Evolutionary conservation across 2,329 filamentous ascomycete species (phyloP).

Genomic region (Samsoniella hepiali): DNA sequence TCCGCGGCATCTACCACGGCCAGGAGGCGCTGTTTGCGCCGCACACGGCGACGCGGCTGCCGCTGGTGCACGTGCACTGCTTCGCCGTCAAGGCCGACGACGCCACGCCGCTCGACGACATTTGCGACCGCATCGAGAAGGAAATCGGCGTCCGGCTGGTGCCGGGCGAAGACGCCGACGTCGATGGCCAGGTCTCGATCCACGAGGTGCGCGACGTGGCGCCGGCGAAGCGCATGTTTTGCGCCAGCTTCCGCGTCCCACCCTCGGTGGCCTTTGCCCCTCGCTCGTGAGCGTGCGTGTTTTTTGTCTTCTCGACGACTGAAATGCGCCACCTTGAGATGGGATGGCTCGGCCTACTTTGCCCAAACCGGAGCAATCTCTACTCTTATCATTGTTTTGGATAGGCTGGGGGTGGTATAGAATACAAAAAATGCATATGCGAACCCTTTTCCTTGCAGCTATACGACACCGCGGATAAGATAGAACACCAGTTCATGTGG

Average conservation of each 20-base stretch:
- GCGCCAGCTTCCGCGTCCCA: constrained; percentile 85
- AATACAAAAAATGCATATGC: not conserved
- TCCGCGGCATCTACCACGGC: constrained; percentile 72
- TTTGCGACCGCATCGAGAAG: constrained; percentile 39
- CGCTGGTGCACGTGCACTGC: constrained; percentile 90
- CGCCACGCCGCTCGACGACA: constrained; percentile 58
- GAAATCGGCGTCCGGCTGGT: constrained; percentile 41
- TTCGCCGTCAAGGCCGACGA: constrained; percentile 82
- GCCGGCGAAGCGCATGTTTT: constrained; percentile 95
- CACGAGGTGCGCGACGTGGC: constrained; percentile 81
- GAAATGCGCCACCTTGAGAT: no score
- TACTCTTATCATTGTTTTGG: not conserved
- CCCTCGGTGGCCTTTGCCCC: constrained; percentile 73
- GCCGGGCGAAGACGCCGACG: constrained; percentile 41
- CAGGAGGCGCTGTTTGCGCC: constrained; percentile 64
- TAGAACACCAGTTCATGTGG: no score
- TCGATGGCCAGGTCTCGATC: constrained; percentile 51
- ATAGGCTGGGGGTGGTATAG: not conserved
- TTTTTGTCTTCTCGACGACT: not conserved
- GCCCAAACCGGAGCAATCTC: not conserved
- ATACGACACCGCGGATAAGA: not conserved
- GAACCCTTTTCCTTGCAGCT: not conserved
- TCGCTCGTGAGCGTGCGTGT: constrained; percentile 20
- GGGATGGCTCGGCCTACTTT: no score
- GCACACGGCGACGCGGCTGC: constrained; percentile 58